These are phyloP conservation scores for Sequoia sempervirens DNA, from an alignment of 75 land plant genomes.

Conservation along the genomic window DNA sequence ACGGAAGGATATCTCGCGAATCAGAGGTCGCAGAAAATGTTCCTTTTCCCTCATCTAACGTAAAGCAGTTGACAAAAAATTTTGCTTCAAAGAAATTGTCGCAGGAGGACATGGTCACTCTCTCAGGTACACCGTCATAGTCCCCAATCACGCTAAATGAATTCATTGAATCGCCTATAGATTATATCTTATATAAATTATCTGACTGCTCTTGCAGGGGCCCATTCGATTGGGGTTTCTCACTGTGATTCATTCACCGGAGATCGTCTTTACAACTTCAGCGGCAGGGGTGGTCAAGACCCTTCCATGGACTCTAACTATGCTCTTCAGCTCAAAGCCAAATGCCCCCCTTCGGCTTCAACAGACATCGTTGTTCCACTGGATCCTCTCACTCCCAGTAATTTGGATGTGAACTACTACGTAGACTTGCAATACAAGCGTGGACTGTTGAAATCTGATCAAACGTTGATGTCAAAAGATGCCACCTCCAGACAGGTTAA, in stretches of 20 bases:
- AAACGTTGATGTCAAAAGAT: too few relatives aligned
- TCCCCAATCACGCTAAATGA: background rate
- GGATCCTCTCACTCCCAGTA: constrained; percentile 26
- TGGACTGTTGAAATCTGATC: too few relatives aligned
- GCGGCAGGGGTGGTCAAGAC: constrained; percentile 16
- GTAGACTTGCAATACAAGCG: too few relatives aligned
- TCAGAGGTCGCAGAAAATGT: constrained; percentile 15
- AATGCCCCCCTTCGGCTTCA: background rate
- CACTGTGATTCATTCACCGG: constrained; percentile 15
- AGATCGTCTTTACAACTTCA: too few relatives aligned
- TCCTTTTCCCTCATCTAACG: constrained; percentile 22
- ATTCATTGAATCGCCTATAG: background rate
- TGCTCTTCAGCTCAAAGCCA: background rate
- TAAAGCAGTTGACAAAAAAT: constrained; percentile 2
- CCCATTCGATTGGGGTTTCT: constrained; percentile 33
- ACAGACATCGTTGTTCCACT: background rate
- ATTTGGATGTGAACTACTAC: too few relatives aligned
- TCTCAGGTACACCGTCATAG: constrained; percentile 31
- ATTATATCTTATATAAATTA: background rate
- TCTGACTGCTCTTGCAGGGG: constrained; percentile 7
- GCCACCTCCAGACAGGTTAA: background rate
- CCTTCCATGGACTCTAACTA: constrained; percentile 10
- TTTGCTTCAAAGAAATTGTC: constrained; percentile 28
- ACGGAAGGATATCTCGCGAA: constrained; percentile 33
- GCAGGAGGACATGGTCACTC: constrained; percentile 35